Evolutionary conservation across 2,329 filamentous ascomycete species (phyloP), one percentile per base, ranked within the genome.

Genomic region (Allantophomopsis lycopodina): DNA sequence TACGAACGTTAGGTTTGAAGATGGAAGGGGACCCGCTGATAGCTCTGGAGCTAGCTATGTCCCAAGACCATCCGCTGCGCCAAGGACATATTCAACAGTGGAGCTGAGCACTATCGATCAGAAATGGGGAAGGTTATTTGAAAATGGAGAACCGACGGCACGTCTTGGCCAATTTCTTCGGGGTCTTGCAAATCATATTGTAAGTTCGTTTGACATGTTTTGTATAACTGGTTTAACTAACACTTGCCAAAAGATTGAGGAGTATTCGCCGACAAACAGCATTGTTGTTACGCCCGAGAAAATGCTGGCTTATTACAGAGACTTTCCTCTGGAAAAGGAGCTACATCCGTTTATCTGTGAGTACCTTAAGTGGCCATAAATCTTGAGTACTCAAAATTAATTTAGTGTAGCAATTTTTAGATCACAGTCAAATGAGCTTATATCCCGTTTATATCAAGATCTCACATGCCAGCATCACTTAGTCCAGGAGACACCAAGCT

Each of bases 121-220:
- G 53, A 78, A 79, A 53, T 94, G 86, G 86, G 81, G 83, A 5
- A 66, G 66, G 8, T 57, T 94, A 2, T 93, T 93, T 53, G 76
- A 82, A 36, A 62, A 66, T 2, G 66, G 76, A 20, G 68, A 71
- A 41, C 75, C 83, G 1, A 88, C 84, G 0, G 58, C 66, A 36
- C 68, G 83, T 38, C 66, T 89, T 13, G 72, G 73, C 0, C 73
- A 87, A 46, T 76, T 91, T 32, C 61, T 93, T 37, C 68, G 76
- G 40, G 83, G 83, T 0, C 64, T 94, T 41, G 84, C 83, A 11
- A 67, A 75, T 40, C 79, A 86, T 54, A 62, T 94, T 51, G 83
- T 86, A 62, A 50, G 71, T 57, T 23, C 30, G 4, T 16, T 6
- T 6, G 23, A 28, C 3, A 8, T 12, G 3, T 28, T 12, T 28